Evolutionary conservation across 1,284 basidiomycete species (phyloP).

Genomic region (Trametes sp.): DNA sequence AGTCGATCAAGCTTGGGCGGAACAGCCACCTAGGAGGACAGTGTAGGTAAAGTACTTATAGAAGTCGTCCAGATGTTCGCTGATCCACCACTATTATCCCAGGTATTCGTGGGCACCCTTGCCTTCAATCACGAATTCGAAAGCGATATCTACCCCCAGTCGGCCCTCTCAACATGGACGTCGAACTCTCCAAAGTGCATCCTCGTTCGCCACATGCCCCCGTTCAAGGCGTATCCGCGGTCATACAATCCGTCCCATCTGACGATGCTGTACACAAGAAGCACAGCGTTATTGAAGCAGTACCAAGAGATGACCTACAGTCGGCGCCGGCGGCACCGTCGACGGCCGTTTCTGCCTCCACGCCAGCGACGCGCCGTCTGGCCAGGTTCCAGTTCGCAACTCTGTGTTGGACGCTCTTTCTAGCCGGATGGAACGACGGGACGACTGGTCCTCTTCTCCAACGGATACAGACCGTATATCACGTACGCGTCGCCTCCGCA

Average conservation of each 20-base stretch:
- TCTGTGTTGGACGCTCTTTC: constrained; percentile 51
- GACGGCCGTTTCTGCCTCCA: constrained; percentile 7
- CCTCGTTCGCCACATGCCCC: not conserved
- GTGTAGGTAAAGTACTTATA: not conserved
- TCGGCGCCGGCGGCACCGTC: not conserved
- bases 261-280: not conserved
- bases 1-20: too few species aligned
- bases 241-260: not conserved
- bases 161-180: not conserved
- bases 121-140: too few species aligned
- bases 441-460: constrained; percentile 66
- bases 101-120: too few species aligned
- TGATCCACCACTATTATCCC: too few species aligned
- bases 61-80: not conserved
- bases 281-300: not conserved
- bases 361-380: constrained; percentile 2
- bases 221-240: not conserved
- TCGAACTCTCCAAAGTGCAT: not conserved
- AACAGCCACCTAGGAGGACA: too few species aligned
- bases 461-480: constrained; percentile 59
- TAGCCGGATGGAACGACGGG: constrained; percentile 70
- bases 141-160: not conserved
- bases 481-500: constrained; percentile 40
- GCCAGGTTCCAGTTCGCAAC: constrained; percentile 45
- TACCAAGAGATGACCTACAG: not conserved